Evolutionary conservation across 2,329 filamentous ascomycete species (phyloP).

Genomic region (Microcyclospora pomicola): DNA sequence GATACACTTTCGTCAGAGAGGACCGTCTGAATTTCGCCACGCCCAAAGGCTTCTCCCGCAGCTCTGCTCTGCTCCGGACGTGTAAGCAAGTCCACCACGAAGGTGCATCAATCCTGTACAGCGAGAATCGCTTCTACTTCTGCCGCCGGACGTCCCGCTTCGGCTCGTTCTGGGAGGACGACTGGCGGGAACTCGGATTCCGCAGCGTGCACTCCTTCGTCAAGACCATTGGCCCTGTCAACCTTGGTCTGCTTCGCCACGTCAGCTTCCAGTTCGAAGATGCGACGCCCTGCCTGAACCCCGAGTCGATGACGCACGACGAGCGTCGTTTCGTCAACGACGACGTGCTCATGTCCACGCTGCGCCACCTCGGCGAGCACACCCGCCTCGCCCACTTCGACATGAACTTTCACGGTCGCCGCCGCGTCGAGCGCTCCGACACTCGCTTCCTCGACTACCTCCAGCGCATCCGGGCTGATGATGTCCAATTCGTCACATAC

Average conservation of each 20-base stretch:
- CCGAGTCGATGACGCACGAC: slow-evolving; percentile 25
- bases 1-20: slow-evolving; percentile 26
- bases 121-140: slow-evolving; percentile 36
- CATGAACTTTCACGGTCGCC: slow-evolving; percentile 31
- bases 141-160: slow-evolving; percentile 23
- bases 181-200: slow-evolving; percentile 35
- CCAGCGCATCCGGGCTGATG: slow-evolving; percentile 30
- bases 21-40: slow-evolving; percentile 23
- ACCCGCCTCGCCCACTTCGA: slow-evolving; percentile 30
- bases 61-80: slow-evolving; percentile 32
- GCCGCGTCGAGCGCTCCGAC: slow-evolving; percentile 21
- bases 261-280: slow-evolving; percentile 34
- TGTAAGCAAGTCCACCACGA: slow-evolving; percentile 32
- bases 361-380: slow-evolving; percentile 29
- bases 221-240: slow-evolving; percentile 34
- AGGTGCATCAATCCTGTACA: slow-evolving; percentile 35
- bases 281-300: slow-evolving; percentile 28
- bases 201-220: slow-evolving; percentile 30
- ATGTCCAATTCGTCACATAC: slow-evolving; percentile 22
- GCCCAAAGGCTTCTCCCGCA: slow-evolving; percentile 26
- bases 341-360: slow-evolving; percentile 30
- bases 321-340: slow-evolving; percentile 37
- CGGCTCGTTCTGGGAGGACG: slow-evolving; percentile 27
- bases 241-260: slow-evolving; percentile 32
- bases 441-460: slow-evolving; percentile 32